Percentiles rank a stretch among this genome's conserved stretches.
Conservation (phyloP, 176 grass and related monocot genomes). For the Neostapfia colusana region DNA sequence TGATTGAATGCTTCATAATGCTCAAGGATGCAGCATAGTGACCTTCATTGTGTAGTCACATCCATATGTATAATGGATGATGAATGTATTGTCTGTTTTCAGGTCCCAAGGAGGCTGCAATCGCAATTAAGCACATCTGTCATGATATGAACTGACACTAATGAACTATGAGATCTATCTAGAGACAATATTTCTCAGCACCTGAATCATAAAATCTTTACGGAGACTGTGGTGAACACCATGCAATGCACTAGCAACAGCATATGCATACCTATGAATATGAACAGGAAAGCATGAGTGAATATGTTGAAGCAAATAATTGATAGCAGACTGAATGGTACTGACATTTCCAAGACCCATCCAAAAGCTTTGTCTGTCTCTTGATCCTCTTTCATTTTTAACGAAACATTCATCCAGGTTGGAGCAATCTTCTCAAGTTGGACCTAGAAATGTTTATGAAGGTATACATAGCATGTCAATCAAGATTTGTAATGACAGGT, state of each 20-base stretch:
- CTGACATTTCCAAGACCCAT: slow-evolving; percentile 99
- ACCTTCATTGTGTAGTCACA: slow-evolving; percentile 93
- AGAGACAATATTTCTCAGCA: slow-evolving; percentile 40
- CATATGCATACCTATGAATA: slow-evolving; percentile 91
- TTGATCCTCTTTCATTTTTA: slow-evolving; percentile 90
- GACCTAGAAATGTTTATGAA: slow-evolving; percentile 43
- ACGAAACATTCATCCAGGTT: slow-evolving; percentile 96
- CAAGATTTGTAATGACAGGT: neutral
- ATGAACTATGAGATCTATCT: slow-evolving; percentile 23
- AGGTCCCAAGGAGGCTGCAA: slow-evolving; percentile 88
- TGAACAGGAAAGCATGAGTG: neutral
- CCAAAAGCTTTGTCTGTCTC: slow-evolving; percentile 94
- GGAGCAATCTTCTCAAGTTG: slow-evolving; percentile 94
- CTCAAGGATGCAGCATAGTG: slow-evolving; percentile 21
- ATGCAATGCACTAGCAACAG: slow-evolving; percentile 96
- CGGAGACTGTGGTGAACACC: slow-evolving; percentile 87
- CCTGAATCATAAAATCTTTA: slow-evolving; percentile 99
- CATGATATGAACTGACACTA: slow-evolving; percentile 28
- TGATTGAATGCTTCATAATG: slow-evolving; percentile 5
- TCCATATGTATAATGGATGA: slow-evolving; percentile 96
- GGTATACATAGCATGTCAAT: slow-evolving; percentile 4
- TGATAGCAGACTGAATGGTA: slow-evolving; percentile 23
- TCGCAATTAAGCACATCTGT: slow-evolving; percentile 37
- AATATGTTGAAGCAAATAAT: slow-evolving; percentile 7
- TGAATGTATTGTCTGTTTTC: slow-evolving; percentile 58